A percentile compares a stretch with the other conserved stretches of the same genome.
These are phyloP conservation scores for Coniella vitis DNA, from an alignment of 2,329 filamentous ascomycete genomes.

Conservation along the genomic window DNA sequence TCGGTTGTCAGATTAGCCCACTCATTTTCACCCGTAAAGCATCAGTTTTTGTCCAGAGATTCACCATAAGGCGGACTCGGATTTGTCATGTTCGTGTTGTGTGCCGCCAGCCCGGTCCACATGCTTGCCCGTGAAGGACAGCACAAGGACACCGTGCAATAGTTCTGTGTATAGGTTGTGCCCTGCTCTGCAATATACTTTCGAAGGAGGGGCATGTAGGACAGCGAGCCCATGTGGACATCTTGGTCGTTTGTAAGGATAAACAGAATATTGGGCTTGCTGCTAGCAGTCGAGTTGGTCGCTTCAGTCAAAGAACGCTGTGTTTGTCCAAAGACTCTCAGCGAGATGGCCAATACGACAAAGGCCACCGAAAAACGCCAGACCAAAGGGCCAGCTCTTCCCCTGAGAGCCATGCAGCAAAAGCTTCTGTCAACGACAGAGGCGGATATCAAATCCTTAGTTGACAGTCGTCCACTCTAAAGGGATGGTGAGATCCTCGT, in stretches of 20 bases:
- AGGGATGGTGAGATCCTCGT: no score
- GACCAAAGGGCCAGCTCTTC: background rate
- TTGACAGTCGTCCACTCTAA: no score
- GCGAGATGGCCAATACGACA: background rate
- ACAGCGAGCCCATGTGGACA: conserved; percentile 49
- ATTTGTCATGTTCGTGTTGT: conserved; percentile 61
- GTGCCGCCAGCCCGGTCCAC: conserved; percentile 55
- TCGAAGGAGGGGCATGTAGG: conserved; percentile 47
- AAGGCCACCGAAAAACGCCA: background rate
- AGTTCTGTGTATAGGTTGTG: conserved; percentile 50
- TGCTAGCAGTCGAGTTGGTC: background rate
- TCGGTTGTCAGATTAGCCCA: background rate
- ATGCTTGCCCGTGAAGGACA: conserved; percentile 55
- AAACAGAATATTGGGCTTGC: conserved; percentile 50
- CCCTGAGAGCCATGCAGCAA: no score
- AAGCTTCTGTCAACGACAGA: no score
- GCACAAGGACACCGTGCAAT: conserved; percentile 54
- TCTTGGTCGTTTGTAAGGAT: conserved; percentile 62
- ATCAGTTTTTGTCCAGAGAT: conserved; percentile 15
- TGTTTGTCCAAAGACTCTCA: background rate
- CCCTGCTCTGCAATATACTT: conserved; percentile 50
- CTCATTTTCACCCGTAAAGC: background rate
- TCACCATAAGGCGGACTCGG: conserved; percentile 48
- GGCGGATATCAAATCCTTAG: no score
- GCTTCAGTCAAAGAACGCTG: background rate